phyloP scores from a whole-genome alignment of 75 land plant genomes.

The Pinus albicaulis region DNA sequence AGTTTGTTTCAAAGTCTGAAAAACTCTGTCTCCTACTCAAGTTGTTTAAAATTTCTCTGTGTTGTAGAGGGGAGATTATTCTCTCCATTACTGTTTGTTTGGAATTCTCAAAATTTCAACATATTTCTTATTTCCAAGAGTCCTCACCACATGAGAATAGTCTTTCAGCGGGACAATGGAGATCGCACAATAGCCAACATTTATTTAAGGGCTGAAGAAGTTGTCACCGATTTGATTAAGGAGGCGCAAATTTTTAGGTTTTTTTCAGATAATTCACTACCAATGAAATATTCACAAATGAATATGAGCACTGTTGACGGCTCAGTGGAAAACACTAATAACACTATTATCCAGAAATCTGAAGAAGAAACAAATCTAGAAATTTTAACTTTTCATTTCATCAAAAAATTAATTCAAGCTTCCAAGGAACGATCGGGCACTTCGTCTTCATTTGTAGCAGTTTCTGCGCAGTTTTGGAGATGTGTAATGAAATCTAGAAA shows the following conservation, averaged over 20 bases:
- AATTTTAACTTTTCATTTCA: background rate
- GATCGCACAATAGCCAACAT: background rate
- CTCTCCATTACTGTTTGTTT: no score
- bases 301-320: no score
- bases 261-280: background rate
- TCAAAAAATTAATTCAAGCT: background rate
- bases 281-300: background rate
- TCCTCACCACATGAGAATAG: conserved; percentile 1
- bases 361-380: conserved; percentile 2
- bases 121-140: no score
- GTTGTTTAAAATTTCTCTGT: no score
- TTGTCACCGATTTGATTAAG: background rate
- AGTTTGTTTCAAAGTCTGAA: no score
- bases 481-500: conserved; percentile 37
- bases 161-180: conserved; percentile 10
- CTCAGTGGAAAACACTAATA: no score
- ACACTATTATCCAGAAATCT: no score
- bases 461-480: conserved; percentile 61
- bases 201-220: background rate
- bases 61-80: no score
- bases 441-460: conserved; percentile 32
- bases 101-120: no score
- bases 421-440: background rate
- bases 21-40: no score
- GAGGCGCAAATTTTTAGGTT: background rate